These are phyloP conservation scores for Arthroderma sp. DNA, from an alignment of 2,329 filamentous ascomycete species.

Conservation along the genomic window DNA sequence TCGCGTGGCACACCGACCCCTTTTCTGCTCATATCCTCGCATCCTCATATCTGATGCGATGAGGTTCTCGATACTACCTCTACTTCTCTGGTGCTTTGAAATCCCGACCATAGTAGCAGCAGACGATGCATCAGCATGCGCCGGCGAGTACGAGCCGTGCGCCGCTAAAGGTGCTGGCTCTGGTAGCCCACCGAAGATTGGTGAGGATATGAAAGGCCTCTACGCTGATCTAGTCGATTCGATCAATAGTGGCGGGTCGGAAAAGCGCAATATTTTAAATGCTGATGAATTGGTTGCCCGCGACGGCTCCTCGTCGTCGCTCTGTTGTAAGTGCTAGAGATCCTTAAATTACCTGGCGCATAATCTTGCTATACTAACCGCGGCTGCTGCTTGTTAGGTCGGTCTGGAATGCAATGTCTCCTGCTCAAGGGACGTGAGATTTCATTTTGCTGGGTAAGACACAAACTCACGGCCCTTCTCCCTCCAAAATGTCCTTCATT, in stretches of 20 bases:
- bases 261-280: background rate
- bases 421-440: constrained; percentile 28
- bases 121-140: constrained; percentile 9
- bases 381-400: background rate
- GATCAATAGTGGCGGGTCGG: background rate
- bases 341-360: background rate
- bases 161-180: constrained; percentile 17
- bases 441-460: constrained; percentile 35
- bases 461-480: background rate
- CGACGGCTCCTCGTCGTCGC: constrained; percentile 1
- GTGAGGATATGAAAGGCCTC: constrained; percentile 17
- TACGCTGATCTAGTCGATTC: constrained; percentile 21
- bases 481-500: background rate
- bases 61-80: background rate
- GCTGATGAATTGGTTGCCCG: background rate
- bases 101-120: background rate
- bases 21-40: no score
- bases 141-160: constrained; percentile 19
- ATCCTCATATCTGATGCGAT: background rate
- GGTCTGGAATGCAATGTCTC: constrained; percentile 25
- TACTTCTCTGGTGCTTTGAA: background rate
- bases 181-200: constrained; percentile 16
- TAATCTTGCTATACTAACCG: background rate
- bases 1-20: no score
- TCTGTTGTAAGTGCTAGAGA: constrained; percentile 13